Conservation (phyloP, 306 rosid genomes). For the Rubus idaeus region DNA sequence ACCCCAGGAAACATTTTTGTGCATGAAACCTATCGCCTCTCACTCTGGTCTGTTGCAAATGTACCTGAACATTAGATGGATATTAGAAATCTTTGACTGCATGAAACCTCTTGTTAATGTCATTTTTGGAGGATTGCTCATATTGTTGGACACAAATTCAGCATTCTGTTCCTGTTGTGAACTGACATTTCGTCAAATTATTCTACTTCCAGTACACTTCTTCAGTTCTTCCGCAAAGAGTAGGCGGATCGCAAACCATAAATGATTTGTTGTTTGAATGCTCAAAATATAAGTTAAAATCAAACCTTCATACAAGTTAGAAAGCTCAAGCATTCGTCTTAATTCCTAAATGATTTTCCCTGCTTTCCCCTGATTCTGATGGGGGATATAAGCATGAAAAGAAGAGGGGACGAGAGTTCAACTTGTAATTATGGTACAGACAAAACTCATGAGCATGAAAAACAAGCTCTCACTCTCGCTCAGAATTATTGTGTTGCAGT, state of each 20-base stretch:
- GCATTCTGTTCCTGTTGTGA: background rate
- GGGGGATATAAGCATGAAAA: background rate
- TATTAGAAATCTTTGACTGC: too few relatives aligned
- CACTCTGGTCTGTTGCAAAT: too few relatives aligned
- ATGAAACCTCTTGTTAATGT: too few relatives aligned
- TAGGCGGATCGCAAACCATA: background rate
- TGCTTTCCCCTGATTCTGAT: background rate
- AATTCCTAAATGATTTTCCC: background rate
- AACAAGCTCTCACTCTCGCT: background rate
- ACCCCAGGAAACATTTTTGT: too few relatives aligned
- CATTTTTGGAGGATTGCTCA: too few relatives aligned
- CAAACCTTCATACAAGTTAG: background rate
- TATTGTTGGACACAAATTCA: too few relatives aligned
- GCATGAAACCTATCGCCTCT: too few relatives aligned
- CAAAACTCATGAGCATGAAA: background rate
- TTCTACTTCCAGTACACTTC: too few relatives aligned
- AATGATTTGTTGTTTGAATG: background rate
- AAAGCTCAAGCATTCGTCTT: background rate
- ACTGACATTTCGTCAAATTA: background rate
- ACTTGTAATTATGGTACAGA: background rate
- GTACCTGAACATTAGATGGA: too few relatives aligned
- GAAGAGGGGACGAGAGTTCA: background rate
- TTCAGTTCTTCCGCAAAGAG: background rate
- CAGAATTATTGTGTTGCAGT: background rate
- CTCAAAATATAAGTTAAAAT: too few relatives aligned